Evolutionary conservation across 2,329 filamentous ascomycete species (phyloP), one percentile per base, ranked within the genome.

Genomic region (Apiospora rasikravindrae): DNA sequence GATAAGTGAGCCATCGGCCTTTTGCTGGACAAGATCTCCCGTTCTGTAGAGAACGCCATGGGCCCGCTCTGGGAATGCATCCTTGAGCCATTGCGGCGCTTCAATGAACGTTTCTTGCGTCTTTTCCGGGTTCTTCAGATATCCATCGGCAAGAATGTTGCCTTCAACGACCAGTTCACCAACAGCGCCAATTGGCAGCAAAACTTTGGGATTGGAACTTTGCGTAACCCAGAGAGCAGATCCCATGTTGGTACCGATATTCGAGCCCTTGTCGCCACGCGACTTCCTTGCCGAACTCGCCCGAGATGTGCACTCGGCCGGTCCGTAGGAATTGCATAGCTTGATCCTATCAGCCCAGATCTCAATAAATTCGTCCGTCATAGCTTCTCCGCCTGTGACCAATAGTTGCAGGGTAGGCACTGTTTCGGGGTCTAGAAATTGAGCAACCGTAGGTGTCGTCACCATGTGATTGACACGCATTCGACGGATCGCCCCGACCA

Each of bases 1-100:
- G 2, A 75, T 71, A 11, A 85, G 68, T 0, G 76, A 69, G 29
- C 82, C 83, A 53, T 81, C 77, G 1, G 45, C 69, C 26, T n/a
- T 71, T 70, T 67, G 81, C 73, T 29, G 77, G 74, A 24, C 81
- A 82, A 69, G 42, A 53, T 75, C 72, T 8, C 76, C 72, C 7
- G 71, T 53, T 2, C 74, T 69, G 10, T 73, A 71, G 61, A 78
- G 71, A 7, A 16, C 4, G 7, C 29, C 29, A 42, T n/a, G 4
- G n/a, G 81, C 40, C 76, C 26, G 70, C 24, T 57, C 47, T 2
- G 53, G 51, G 5, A 44, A 44, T 42, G 37, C 24, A 24, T 37
- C 13, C 64, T 26, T 61, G 66, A 51, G 45, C 72, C 70, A 73
- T 7, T 61, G 45, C 14, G 72, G 73, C 47, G 78, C 74, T 19